Percentiles rank a stretch among this genome's conserved stretches.
These are phyloP conservation scores for Leishmania martiniquensis DNA, from an alignment of 208 protist species.

Conservation along the genomic window DNA sequence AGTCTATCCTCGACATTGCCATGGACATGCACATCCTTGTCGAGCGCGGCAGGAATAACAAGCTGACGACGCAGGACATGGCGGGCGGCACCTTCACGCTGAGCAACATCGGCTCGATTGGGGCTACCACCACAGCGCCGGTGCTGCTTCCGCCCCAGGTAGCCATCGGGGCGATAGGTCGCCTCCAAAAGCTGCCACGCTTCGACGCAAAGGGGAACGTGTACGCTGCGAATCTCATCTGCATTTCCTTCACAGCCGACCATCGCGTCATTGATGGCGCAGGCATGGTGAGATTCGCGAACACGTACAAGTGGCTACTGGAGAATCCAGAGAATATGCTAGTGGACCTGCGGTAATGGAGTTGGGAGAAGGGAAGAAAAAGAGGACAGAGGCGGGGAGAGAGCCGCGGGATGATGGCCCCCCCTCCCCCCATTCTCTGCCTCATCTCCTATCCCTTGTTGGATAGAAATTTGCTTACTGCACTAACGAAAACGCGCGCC, in stretches of 20 bases:
- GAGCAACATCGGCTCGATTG: constrained; percentile 97
- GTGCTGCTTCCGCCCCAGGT: constrained; percentile 93
- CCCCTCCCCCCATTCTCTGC: not conserved
- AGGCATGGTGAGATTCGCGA: constrained; percentile 96
- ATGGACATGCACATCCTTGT: constrained; percentile 91
- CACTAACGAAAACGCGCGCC: not conserved
- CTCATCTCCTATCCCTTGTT: not conserved
- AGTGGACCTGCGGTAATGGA: constrained; percentile 53
- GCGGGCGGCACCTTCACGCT: constrained; percentile 95
- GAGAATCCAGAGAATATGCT: constrained; percentile 92
- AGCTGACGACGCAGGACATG: constrained; percentile 69
- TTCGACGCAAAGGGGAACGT: constrained; percentile 80
- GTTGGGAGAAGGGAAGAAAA: not conserved
- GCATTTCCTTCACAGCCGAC: constrained; percentile 92
- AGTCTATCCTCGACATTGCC: constrained; percentile 92
- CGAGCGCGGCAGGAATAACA: constrained; percentile 46
- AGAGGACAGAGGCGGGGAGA: not conserved
- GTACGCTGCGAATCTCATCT: constrained; percentile 62
- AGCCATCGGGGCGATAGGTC: constrained; percentile 93
- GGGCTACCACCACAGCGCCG: constrained; percentile 93
- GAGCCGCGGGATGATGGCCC: not conserved
- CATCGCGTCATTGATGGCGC: constrained; percentile 97
- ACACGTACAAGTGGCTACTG: constrained; percentile 86
- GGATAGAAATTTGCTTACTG: not conserved
- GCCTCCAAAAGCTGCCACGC: constrained; percentile 84